These are phyloP conservation scores for Fusarium nanum DNA, from an alignment of 2,329 filamentous ascomycete species.

Conservation along the genomic window DNA sequence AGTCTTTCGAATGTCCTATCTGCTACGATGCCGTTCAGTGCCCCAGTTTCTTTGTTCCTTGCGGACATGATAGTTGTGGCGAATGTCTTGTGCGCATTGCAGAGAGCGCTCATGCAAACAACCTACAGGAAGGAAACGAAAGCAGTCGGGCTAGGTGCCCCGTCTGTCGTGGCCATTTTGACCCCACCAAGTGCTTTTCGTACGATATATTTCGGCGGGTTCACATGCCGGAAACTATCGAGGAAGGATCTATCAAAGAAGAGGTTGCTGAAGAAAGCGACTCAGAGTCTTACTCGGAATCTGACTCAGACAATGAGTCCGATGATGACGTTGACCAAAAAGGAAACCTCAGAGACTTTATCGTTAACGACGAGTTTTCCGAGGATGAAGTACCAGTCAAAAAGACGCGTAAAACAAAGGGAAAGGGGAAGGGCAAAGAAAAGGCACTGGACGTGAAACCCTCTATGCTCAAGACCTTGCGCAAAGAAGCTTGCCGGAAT, in stretches of 20 bases:
- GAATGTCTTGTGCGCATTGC: slow-evolving; percentile 79
- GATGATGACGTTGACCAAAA: slow-evolving; percentile 52
- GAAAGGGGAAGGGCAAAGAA: slow-evolving; percentile 53
- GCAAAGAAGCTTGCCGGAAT: slow-evolving; percentile 73
- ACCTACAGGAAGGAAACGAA: slow-evolving; percentile 71
- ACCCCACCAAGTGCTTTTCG: slow-evolving; percentile 77
- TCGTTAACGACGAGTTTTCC: slow-evolving; percentile 58
- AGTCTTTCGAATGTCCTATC: slow-evolving; percentile 81
- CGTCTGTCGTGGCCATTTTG: slow-evolving; percentile 75
- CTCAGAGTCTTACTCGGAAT: slow-evolving; percentile 45
- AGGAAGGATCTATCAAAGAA: slow-evolving; percentile 52
- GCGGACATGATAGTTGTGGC: slow-evolving; percentile 82
- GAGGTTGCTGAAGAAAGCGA: slow-evolving; percentile 51
- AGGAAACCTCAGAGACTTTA: slow-evolving; percentile 64
- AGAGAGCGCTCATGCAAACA: slow-evolving; percentile 67
- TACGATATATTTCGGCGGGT: slow-evolving; percentile 79
- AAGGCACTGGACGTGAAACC: slow-evolving; percentile 59
- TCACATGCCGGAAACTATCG: slow-evolving; percentile 69
- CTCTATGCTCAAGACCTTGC: slow-evolving; percentile 72
- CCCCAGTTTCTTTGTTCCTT: slow-evolving; percentile 82
- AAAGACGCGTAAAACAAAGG: slow-evolving; percentile 44
- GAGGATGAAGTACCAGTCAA: slow-evolving; percentile 40
- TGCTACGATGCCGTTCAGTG: slow-evolving; percentile 82
- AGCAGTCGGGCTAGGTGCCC: slow-evolving; percentile 73
- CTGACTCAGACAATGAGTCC: slow-evolving; percentile 46